phyloP scores from a whole-genome alignment of 1,284 basidiomycete species.

The Rhizoctonia solani region DNA sequence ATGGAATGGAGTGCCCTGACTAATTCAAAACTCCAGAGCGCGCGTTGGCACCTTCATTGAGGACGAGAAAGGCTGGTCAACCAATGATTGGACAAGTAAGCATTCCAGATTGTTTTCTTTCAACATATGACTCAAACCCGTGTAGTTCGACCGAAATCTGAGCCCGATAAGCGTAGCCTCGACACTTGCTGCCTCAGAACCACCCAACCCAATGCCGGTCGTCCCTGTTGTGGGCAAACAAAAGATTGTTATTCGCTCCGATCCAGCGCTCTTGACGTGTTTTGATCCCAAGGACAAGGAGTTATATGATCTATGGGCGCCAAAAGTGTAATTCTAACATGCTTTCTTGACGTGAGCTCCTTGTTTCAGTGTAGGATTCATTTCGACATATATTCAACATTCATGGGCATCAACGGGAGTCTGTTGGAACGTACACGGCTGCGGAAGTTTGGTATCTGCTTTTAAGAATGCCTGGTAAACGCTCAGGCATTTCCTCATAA shows the following conservation, averaged over 20 bases:
- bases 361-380: neutral
- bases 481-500: too few relatives aligned
- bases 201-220: neutral
- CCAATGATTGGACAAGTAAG: constrained; percentile 13
- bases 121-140: neutral
- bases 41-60: constrained; percentile 25
- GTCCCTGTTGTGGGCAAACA: neutral
- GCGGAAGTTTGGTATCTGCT: too few relatives aligned
- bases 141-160: constrained; percentile 19
- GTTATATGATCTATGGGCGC: constrained; percentile 36
- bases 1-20: constrained; percentile 3
- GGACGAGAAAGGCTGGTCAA: constrained; percentile 22
- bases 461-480: too few relatives aligned
- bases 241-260: constrained; percentile 28
- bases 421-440: too few relatives aligned
- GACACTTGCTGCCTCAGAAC: constrained; percentile 13
- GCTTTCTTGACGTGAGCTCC: neutral
- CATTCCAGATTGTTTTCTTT: neutral
- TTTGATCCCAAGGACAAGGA: constrained; percentile 36
- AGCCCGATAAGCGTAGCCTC: constrained; percentile 20
- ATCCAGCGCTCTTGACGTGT: constrained; percentile 30
- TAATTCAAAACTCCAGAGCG: neutral
- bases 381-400: neutral
- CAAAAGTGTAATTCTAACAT: constrained; percentile 4
- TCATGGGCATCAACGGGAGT: neutral